Conservation (phyloP, 2,329 filamentous ascomycete genomes). For the Madurella fahalii region DNA sequence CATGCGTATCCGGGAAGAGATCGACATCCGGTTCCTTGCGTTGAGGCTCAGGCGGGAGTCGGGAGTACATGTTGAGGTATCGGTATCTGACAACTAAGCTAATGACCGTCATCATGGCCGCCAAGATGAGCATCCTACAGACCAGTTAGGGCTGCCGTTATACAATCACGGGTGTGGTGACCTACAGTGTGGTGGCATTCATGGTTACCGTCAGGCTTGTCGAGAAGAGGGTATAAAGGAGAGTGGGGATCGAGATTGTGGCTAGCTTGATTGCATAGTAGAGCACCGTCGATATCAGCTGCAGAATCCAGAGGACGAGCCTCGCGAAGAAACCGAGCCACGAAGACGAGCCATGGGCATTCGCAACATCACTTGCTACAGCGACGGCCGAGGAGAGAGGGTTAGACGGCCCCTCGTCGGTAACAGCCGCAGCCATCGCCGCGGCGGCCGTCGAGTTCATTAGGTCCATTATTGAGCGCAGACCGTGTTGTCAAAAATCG, state of each 20-base stretch:
- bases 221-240: constrained; percentile 85
- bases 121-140: constrained; percentile 67
- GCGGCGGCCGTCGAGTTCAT: constrained; percentile 17
- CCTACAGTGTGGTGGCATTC: constrained; percentile 94
- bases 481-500: not conserved
- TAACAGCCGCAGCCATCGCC: constrained; percentile 28
- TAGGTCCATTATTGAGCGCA: constrained; percentile 18
- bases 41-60: constrained; percentile 88
- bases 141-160: not conserved
- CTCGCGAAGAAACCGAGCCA: constrained; percentile 57
- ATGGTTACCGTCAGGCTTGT: constrained; percentile 95
- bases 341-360: constrained; percentile 41
- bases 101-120: constrained; percentile 73
- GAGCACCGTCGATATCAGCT: constrained; percentile 53
- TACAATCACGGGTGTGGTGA: not conserved
- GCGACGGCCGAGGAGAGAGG: constrained; percentile 39
- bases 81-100: constrained; percentile 95
- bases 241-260: constrained; percentile 83
- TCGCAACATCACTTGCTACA: constrained; percentile 34
- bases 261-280: constrained; percentile 82
- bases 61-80: constrained; percentile 94
- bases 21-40: constrained; percentile 95
- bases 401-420: constrained; percentile 17
- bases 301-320: constrained; percentile 52
- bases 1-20: constrained; percentile 88